Evolutionary conservation across 225 moss, liverwort and hornwort species (phyloP), one percentile per base, ranked within the genome.

Genomic region (Marchantia paleacea): DNA sequence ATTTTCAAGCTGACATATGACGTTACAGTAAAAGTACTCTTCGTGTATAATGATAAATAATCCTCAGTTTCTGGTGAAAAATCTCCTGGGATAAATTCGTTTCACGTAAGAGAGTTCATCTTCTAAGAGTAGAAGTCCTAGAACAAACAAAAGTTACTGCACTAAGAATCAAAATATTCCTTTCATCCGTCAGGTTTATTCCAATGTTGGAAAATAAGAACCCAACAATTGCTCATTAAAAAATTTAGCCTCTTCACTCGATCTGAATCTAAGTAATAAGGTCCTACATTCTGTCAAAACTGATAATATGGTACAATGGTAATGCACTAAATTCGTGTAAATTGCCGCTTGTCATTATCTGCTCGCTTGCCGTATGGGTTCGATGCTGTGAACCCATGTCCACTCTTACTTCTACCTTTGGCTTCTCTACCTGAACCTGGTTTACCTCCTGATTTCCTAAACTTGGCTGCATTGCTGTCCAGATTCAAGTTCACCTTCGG

Each of bases 391-490:
- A 99, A 99, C 73, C 92, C 90, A 78, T 99, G 97, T 28, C 92
- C 93, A 20, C 92, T 88, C 66, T 73, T 84, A 71, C 75, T 83
- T 55, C 86, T 88, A 22, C 88, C 89, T 73, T 85, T 90, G 0
- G 74, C 74, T 10, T 81, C 71, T 49, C 52, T 84, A 31, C 89
- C 89, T 62, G 77, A 71, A 12, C 75, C 87, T 47, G 83, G 72
- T 10, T 76, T 84, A 25, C 83, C 85, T 16, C 89, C 87, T 7
- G 88, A 85, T 82, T 94, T 99, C 90, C 95, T 92, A n/a, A 95
- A 99, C 84, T 99, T 99, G 0, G 97, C 92, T 10, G 95, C 95
- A 81, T 79, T 99, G 76, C 97, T 99, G 81, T 99, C 97, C 6
- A 99, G 81, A 73, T 99, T 99, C 50, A 99, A 85, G 80, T 91